A percentile compares a stretch with the other conserved stretches of the same genome.
Evolutionary conservation across 23 red algal species (phyloP).

Genomic region (Gracilaria gracilis): DNA sequence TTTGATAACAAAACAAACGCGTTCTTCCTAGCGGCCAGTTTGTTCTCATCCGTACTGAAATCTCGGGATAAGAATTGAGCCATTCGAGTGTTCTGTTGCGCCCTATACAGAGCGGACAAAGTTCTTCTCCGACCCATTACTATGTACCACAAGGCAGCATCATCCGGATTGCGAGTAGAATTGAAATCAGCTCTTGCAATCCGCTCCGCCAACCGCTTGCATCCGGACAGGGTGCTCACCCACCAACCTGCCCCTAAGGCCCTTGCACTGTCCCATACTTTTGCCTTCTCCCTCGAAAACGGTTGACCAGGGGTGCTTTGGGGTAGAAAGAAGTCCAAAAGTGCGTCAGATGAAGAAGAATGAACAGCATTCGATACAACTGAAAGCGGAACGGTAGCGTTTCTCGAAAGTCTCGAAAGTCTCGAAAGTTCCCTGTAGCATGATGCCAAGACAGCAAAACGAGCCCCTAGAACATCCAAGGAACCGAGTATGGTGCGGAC

Average conservation of each 20-base stretch:
- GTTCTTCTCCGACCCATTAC: slow-evolving; percentile 44
- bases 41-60: slow-evolving; percentile 50
- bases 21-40: slow-evolving; percentile 80
- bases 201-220: slow-evolving; percentile 60
- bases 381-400: slow-evolving; percentile 29
- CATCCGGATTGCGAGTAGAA: slow-evolving; percentile 51
- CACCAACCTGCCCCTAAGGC: slow-evolving; percentile 78
- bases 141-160: slow-evolving; percentile 79
- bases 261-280: slow-evolving; percentile 51
- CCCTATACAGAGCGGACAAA: slow-evolving; percentile 65
- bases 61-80: slow-evolving; percentile 69
- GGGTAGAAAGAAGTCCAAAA: slow-evolving; percentile 67
- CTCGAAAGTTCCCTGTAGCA: slow-evolving; percentile 39
- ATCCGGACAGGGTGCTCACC: slow-evolving; percentile 39
- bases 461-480: slow-evolving; percentile 53
- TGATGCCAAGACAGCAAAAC: slow-evolving; percentile 63
- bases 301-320: not conserved
- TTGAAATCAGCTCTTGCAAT: slow-evolving; percentile 65
- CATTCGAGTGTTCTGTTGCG: slow-evolving; percentile 61
- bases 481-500: slow-evolving; percentile 37
- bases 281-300: not conserved
- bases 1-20: slow-evolving; percentile 85
- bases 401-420: slow-evolving; percentile 25
- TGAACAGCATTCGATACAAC: slow-evolving; percentile 70
- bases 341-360: slow-evolving; percentile 72